phyloP scores from a whole-genome alignment of 441 rosid genomes.

The Pelargonium exstipulatum region DNA sequence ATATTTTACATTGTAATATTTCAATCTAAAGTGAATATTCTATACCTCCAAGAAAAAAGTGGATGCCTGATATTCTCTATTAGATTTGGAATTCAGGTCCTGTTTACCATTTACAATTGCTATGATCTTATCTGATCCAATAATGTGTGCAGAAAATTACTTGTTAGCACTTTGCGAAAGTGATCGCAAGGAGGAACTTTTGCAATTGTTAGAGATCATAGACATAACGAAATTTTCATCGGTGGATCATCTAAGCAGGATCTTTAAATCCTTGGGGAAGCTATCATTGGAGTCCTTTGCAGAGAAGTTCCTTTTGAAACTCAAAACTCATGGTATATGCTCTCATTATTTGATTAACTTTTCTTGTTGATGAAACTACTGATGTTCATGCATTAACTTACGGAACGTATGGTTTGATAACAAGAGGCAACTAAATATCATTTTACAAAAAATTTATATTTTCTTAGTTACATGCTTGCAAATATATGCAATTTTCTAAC shows the following conservation, averaged over 20 bases:
- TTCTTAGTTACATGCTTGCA: not conserved
- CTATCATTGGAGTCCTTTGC: conserved; percentile 46
- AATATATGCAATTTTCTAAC: not conserved
- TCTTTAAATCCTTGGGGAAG: conserved; percentile 67
- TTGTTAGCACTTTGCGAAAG: conserved; percentile 66
- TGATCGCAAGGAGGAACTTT: conserved; percentile 42
- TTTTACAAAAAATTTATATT: not conserved
- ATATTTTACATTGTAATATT: no score
- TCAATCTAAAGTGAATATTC: no score
- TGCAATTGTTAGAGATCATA: conserved; percentile 48
- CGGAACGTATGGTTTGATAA: not conserved
- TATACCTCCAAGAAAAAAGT: no score
- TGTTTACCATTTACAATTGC: not conserved
- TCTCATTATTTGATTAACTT: conserved; percentile 15
- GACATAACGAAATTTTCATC: conserved; percentile 62
- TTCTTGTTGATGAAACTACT: conserved; percentile 16
- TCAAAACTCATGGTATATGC: conserved; percentile 44
- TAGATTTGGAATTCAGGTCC: no score
- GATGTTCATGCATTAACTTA: not conserved
- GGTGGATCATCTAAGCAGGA: conserved; percentile 26
- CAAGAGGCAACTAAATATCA: not conserved
- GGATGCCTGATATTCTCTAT: no score
- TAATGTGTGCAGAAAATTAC: conserved; percentile 53
- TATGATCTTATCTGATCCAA: conserved; percentile 8
- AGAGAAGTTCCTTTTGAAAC: conserved; percentile 45